Evolutionary conservation across 2,329 filamentous ascomycete genomes (phyloP).

Genomic region (Sphaerulina vaccinii): DNA sequence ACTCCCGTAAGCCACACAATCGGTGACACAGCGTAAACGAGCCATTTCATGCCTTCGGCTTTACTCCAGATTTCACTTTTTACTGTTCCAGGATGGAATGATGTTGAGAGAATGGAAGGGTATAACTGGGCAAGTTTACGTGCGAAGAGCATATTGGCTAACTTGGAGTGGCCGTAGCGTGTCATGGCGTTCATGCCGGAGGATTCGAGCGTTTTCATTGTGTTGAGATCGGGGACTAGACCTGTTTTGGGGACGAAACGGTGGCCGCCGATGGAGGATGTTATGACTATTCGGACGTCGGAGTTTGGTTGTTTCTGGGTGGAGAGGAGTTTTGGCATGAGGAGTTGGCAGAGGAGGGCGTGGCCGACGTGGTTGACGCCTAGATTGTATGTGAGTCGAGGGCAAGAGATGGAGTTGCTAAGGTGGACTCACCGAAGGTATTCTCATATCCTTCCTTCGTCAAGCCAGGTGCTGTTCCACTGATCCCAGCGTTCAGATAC

Average conservation of each 20-base stretch:
- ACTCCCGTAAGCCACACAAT: slow-evolving; percentile 10
- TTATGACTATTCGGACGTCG: slow-evolving; percentile 48
- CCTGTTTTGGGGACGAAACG: slow-evolving; percentile 1
- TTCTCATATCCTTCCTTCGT: slow-evolving; percentile 42
- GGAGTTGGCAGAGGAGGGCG: slow-evolving; percentile 29
- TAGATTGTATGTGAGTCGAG: not conserved
- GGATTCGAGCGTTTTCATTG: slow-evolving; percentile 20
- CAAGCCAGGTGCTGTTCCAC: slow-evolving; percentile 29
- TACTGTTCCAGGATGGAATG: slow-evolving; percentile 53
- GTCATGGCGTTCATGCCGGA: slow-evolving; percentile 12
- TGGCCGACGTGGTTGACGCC: slow-evolving; percentile 34
- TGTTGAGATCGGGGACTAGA: slow-evolving; percentile 6
- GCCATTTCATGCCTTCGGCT: slow-evolving; percentile 14
- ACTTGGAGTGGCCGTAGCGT: slow-evolving; percentile 49
- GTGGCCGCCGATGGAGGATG: slow-evolving; percentile 18
- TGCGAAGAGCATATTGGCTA: slow-evolving; percentile 51
- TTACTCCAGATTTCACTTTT: slow-evolving; percentile 43
- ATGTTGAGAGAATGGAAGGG: slow-evolving; percentile 45
- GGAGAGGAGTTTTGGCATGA: slow-evolving; percentile 38
- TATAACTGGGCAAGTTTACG: slow-evolving; percentile 45
- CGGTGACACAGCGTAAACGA: not conserved
- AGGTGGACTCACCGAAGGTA: slow-evolving; percentile 31
- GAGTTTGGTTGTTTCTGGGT: slow-evolving; percentile 41
- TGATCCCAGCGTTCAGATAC: slow-evolving; percentile 47
- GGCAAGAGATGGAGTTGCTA: too few species aligned